Percentiles rank a stretch among this genome's conserved stretches.
These are phyloP conservation scores for Picea sitchensis DNA, from an alignment of 75 land plant genomes.

Conservation along the genomic window DNA sequence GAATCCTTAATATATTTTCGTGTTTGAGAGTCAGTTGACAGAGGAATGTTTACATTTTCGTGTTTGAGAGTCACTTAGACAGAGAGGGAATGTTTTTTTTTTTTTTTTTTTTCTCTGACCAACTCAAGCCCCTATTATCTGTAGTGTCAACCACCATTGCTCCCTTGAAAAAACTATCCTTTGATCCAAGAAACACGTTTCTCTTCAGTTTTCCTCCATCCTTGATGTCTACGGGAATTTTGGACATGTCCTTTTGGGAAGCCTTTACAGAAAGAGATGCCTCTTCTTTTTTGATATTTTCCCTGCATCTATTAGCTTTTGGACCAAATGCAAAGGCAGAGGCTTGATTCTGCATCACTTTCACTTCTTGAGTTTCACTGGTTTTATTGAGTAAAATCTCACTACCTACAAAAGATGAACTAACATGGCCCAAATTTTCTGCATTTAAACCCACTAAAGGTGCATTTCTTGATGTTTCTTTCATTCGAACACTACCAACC, in stretches of 20 bases:
- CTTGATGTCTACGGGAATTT: conserved; percentile 21
- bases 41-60: conserved; percentile 21
- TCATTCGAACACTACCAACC: conserved; percentile 20
- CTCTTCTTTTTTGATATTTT: conserved; percentile 9
- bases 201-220: conserved; percentile 27
- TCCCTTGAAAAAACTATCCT: conserved; percentile 20
- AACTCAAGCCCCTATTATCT: conserved; percentile 12
- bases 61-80: conserved; percentile 22
- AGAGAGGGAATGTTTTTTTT: background rate
- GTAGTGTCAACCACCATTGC: conserved; percentile 18
- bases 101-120: conserved; percentile 15
- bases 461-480: conserved; percentile 25
- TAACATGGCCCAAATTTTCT: background rate
- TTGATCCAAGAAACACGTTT: conserved; percentile 11
- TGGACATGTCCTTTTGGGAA: conserved; percentile 23
- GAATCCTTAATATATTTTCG: conserved; percentile 14
- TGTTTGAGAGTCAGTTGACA: conserved; percentile 21
- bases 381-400: conserved; percentile 5
- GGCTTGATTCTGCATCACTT: conserved; percentile 10
- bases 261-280: conserved; percentile 18
- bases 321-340: background rate
- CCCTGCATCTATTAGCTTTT: conserved; percentile 21
- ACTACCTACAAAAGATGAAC: background rate
- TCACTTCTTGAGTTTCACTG: conserved; percentile 14
- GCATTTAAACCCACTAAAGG: conserved; percentile 13